Conservation (phyloP, 352 stramenopile genomes). For the Phytophthora idaei region DNA sequence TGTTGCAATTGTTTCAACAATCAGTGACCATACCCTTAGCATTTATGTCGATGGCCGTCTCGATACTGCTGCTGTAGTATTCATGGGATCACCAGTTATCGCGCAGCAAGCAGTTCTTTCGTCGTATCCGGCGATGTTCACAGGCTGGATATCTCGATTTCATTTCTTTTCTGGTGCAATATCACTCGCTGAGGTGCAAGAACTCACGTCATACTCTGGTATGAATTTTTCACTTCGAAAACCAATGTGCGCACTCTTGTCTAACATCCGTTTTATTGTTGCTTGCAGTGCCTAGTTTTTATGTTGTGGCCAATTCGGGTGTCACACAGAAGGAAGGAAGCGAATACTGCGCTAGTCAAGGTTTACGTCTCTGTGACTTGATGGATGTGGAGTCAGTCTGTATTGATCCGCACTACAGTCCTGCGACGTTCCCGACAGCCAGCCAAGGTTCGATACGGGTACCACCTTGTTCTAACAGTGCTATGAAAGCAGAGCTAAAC, state of each 20-base stretch:
- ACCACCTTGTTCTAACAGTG: slow-evolving; percentile 14
- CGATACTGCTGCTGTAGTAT: not conserved
- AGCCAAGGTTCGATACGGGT: slow-evolving; percentile 18
- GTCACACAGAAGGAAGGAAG: slow-evolving; percentile 11
- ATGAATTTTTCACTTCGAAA: not conserved
- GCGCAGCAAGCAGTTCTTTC: slow-evolving; percentile 36
- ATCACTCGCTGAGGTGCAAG: slow-evolving; percentile 37
- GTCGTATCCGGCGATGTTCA: slow-evolving; percentile 22
- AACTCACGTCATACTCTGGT: slow-evolving; percentile 53
- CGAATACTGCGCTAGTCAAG: slow-evolving; percentile 30
- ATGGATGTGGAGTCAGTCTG: slow-evolving; percentile 52
- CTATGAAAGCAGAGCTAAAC: slow-evolving; percentile 27
- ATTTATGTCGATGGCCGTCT: slow-evolving; percentile 26
- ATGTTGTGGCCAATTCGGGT: not conserved
- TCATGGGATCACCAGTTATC: slow-evolving; percentile 5
- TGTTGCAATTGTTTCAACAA: slow-evolving; percentile 24
- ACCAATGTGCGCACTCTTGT: not conserved
- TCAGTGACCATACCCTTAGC: slow-evolving; percentile 12
- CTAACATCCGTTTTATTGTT: not conserved
- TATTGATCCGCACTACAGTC: slow-evolving; percentile 11
- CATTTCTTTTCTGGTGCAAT: slow-evolving; percentile 52
- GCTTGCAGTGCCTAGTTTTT: slow-evolving; percentile 29
- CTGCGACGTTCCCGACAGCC: slow-evolving; percentile 21
- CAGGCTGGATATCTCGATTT: slow-evolving; percentile 53
- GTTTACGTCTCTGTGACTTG: slow-evolving; percentile 44